Evolutionary conservation across 2,329 filamentous ascomycete genomes (phyloP).

Genomic region (Fusarium sacchari): DNA sequence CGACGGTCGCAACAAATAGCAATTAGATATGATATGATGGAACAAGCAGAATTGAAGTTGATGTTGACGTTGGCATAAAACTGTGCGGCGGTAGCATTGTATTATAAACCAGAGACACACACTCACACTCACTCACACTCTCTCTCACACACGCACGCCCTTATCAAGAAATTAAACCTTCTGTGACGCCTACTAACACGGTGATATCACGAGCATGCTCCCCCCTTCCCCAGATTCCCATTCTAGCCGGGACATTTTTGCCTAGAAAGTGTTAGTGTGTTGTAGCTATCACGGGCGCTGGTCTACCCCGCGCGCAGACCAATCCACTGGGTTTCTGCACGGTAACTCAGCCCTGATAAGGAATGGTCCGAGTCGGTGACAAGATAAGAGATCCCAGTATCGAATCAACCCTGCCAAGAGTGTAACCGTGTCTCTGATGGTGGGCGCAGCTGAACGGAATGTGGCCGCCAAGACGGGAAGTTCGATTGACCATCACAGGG

Average conservation of each 20-base stretch:
- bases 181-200: slow-evolving; percentile 2
- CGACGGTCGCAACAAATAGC: background rate
- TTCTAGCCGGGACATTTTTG: slow-evolving; percentile 31
- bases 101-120: slow-evolving; percentile 17
- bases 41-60: background rate
- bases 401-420: background rate
- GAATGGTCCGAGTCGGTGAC: slow-evolving; percentile 5
- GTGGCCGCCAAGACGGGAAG: slow-evolving; percentile 2
- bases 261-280: slow-evolving; percentile 21
- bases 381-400: slow-evolving; percentile 20
- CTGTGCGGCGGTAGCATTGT: background rate
- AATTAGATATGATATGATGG: background rate
- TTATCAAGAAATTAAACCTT: slow-evolving; percentile 7
- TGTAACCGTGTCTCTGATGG: background rate
- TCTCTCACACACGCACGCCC: background rate
- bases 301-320: slow-evolving; percentile 20
- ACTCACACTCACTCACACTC: background rate
- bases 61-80: background rate
- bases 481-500: background rate
- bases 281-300: background rate
- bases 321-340: slow-evolving; percentile 8
- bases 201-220: slow-evolving; percentile 14
- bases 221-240: slow-evolving; percentile 27
- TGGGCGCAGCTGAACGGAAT: background rate
- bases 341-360: slow-evolving; percentile 32